Base-by-base conservation (phyloP, 2,329 filamentous ascomycete species). In the Gaeumannomyces sp. region DNA sequence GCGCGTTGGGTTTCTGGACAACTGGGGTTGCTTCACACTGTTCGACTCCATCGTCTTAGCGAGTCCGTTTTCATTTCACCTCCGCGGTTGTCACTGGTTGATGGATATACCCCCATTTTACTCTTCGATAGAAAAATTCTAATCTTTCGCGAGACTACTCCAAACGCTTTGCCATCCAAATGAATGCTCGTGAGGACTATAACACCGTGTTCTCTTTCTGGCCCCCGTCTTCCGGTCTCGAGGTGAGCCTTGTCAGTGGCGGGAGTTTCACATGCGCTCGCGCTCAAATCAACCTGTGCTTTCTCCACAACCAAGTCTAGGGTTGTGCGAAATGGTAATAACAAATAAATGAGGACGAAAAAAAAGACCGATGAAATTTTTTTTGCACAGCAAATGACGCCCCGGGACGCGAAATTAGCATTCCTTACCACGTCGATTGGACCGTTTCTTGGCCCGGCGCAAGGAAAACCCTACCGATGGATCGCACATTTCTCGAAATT, bases 51-150 rank as follows among this genome's bases (percentile, higher is more conserved):
- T 63, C 58, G 16, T 45, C 57, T 29, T 63, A 60, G 35, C 53
- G 60, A 57, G 56, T 60, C 62, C 59, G 22, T n/a, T 31, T 57
- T 45, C 45, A 31, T 61, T 59, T 38, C 33, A 35, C 31, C 28
- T 22, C 53, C 53, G 59, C 3, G 58, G 50, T 27, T 59, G 16
- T 65, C 64, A 64, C 61, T 63, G 63, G 65, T 50, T 66, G 65
- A 64, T 61, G 64, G 64, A 66, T 66, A 66, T 66, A 66, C 64
- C 64, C 65, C 16, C 16, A 19, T 11, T 53, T 35, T 53, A 11
- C 45, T 10, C 6, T 3, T 53, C n/a, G 45, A 53, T 53, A 53
- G 45, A 53, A 53, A 10, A 35, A 10, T n/a, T 25, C 19, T 25
- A n/a, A 53, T 25, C 19, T 53, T 53, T 53, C 45, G 45, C 45